Evolutionary conservation across 169 alveolate species (phyloP).

Genomic region (Ichthyophthirius multifiliis): DNA sequence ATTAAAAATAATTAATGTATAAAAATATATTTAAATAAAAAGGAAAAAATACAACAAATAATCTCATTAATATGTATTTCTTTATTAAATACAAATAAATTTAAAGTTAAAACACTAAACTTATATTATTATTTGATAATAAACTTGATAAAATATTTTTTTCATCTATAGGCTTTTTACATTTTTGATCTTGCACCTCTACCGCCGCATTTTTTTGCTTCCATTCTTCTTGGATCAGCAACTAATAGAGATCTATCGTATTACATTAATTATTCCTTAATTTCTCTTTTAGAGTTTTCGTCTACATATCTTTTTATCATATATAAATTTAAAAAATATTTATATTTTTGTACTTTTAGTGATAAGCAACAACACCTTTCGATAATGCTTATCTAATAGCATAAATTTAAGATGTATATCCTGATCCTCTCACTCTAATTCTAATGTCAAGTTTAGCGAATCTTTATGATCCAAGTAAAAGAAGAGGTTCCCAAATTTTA

Average conservation of each 20-base stretch:
- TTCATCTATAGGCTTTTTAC: slow-evolving; percentile 98
- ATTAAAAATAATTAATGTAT: no score
- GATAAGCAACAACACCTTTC: slow-evolving; percentile 97
- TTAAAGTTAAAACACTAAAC: no score
- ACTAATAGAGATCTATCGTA: slow-evolving; percentile 98
- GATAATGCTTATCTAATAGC: slow-evolving; percentile 95
- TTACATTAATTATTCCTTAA: slow-evolving; percentile 93
- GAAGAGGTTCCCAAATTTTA: slow-evolving; percentile 97
- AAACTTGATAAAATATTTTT: no score
- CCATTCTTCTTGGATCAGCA: slow-evolving; percentile 99
- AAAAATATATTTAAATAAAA: no score
- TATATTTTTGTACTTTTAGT: slow-evolving; percentile 91
- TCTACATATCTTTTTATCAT: slow-evolving; percentile 88
- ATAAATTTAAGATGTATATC: slow-evolving; percentile 95
- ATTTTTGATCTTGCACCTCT: slow-evolving; percentile 98
- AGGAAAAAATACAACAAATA: no score
- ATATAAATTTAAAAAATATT: slow-evolving; percentile 62
- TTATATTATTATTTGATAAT: no score
- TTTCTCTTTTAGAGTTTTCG: slow-evolving; percentile 93
- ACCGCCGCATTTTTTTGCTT: slow-evolving; percentile 99
- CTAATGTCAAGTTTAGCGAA: slow-evolving; percentile 94
- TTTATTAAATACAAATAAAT: no score
- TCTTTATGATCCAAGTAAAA: slow-evolving; percentile 94
- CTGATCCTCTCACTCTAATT: slow-evolving; percentile 99
- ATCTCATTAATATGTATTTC: no score